Conservation (phyloP, 129 eudicot species). For the Chrysanthemum seticuspe region DNA sequence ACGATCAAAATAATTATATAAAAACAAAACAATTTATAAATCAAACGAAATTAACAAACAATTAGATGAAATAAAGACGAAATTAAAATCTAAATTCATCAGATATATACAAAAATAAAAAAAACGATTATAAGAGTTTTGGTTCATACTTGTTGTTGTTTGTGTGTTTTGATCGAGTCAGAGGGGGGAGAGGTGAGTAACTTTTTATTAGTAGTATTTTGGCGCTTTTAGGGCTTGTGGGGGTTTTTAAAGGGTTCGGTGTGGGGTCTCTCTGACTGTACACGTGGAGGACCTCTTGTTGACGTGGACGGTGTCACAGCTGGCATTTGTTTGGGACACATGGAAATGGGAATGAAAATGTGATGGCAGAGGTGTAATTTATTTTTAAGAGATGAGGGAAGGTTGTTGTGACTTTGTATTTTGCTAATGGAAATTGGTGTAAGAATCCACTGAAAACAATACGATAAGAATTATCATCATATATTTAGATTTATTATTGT, state of each 20-base stretch:
- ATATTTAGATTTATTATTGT: too few species aligned
- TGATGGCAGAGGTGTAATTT: neutral
- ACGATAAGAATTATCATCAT: too few species aligned
- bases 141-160: conserved; percentile 38
- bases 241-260: conserved; percentile 79
- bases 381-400: too few species aligned
- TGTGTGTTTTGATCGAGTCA: conserved; percentile 37
- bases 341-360: neutral
- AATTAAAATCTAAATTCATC: neutral
- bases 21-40: neutral
- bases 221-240: conserved; percentile 52
- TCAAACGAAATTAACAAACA: neutral
- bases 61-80: neutral
- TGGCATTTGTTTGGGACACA: neutral
- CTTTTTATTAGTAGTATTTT: conserved; percentile 24
- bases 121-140: too few species aligned
- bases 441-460: too few species aligned
- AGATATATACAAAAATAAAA: too few species aligned
- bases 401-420: too few species aligned
- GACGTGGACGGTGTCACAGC: conserved; percentile 29
- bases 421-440: too few species aligned
- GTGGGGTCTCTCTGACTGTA: conserved; percentile 33
- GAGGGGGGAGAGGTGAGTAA: conserved; percentile 8
- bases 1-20: too few species aligned
- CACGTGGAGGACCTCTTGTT: conserved; percentile 38